Evolutionary conservation across 805 yeast genomes (phyloP), one percentile per base, ranked within the genome.

Genomic region (Metschnikowia arizonensis): DNA sequence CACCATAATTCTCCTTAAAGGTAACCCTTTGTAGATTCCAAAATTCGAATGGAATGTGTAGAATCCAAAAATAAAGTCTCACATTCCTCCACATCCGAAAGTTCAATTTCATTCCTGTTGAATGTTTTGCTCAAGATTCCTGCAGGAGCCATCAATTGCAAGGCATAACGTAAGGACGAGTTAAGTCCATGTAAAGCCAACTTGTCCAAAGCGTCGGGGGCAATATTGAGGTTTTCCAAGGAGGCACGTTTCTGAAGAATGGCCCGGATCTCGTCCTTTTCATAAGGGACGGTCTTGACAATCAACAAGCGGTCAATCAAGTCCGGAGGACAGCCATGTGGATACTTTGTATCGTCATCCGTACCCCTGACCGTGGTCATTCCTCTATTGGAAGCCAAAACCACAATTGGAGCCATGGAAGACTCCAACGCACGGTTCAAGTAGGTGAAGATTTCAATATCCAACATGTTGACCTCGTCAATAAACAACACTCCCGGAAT

Each of bases 391-490:
- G 98, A 88, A 29, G 99, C 99, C 63, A 93, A 77, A 2, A 93
- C 89, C 29, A 93, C 99, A 45, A 93, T 80, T 36, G 99, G 99
- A 2, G 97, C 91, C 62, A 93, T 86, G 23, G 85, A 72, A 41
- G 90, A 83, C 68, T 93, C 99, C 52, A 93, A 75, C 8, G 98
- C 98, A 53, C 95, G 79, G 73, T 93, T 93, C 59, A 93, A 74
- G 65, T 87, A 93, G 10, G 99, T 88, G 72, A 93, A 93, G 64
- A 95, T 88, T 74, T 93, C 99, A 52, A 93, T 84, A 63, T 93
- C 99, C 58, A 93, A 76, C 99, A 93, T 93, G 71, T 93, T 95
- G 35, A 90, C 98, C 72, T 93, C 99, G 68, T 93, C 99, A 57
- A 93, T 93, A 67, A 93, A 93, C 57, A 93, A 73, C 19, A 93